Evolutionary conservation across 345 rosid species (phyloP), one percentile per base, ranked within the genome.

Genomic region (Populus alba): DNA sequence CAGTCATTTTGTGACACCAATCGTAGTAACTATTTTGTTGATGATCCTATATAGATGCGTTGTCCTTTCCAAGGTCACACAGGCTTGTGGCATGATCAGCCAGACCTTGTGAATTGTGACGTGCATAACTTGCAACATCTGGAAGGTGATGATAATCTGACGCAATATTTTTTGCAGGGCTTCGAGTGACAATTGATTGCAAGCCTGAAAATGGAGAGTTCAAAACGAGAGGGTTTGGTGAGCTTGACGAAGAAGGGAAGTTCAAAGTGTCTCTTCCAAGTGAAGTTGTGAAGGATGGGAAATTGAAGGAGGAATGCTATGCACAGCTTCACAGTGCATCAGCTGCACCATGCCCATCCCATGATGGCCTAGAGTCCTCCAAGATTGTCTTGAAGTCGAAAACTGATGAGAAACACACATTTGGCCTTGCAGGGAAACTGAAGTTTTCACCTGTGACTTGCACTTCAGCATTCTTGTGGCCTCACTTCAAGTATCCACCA

Each of bases 271-370:
- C 79, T 4, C 89, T 90, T 79, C 93, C 92, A 10, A 68, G 38
- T 37, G 90, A 88, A 31, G 66, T 91, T 63, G 84, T 89, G 11
- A 73, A 87, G 73, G 85, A 90, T 65, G 97, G 89, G 6, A 79
- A 86, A 33, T 65, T 95, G 41, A 88, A 83, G 81, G 91, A 91
- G 77, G 91, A 90, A 61, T 95, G 98, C 85, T 92, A 93, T 39
- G 98, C 97, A 15, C 97, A 90, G 79, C 94, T 95, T 80, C 93
- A 90, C 74, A 89, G 94, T 72, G 91, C 88, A 18, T 82, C 89
- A 0, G 85, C 84, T 10, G 37, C 80, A 2, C 91, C 95, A 29
- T 95, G 98, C 69, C 93, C 97, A 1, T 82, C 88, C 37, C 83
- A 85, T n/a, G 80, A 79, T 27, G 91, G 90, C 61, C 18, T 91